Conservation (phyloP, 768 basidiomycete species). For the Boletus sensibilis region DNA sequence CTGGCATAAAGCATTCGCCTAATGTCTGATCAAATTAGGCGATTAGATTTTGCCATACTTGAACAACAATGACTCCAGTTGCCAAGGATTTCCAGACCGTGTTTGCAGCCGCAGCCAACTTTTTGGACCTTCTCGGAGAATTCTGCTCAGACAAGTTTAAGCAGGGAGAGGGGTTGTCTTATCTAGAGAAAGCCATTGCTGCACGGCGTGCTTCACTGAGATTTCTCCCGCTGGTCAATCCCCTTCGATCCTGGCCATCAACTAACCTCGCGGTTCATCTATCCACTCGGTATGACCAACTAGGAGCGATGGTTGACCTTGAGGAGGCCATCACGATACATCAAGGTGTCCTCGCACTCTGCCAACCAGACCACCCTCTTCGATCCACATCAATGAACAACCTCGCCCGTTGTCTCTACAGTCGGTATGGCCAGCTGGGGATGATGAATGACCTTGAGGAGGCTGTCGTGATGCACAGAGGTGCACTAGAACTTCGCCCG, state of each 20-base stretch:
- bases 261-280: background rate
- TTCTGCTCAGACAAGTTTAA: background rate
- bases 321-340: background rate
- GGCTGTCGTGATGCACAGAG: background rate
- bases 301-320: background rate
- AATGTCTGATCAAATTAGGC: background rate
- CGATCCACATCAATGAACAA: background rate
- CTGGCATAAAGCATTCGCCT: too few species aligned
- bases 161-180: background rate
- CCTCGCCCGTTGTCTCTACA: background rate
- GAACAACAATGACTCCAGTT: background rate
- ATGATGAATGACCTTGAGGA: background rate
- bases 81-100: background rate
- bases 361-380: background rate
- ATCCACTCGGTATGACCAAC: background rate
- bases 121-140: background rate
- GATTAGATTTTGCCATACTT: background rate
- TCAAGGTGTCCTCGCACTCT: background rate
- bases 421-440: background rate
- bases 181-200: conserved; percentile 24
- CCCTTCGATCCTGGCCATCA: background rate
- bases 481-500: background rate
- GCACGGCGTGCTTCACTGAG: conserved; percentile 1
- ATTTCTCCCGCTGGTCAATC: background rate
- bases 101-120: background rate